phyloP scores from a whole-genome alignment of 257 asterid genomes.

The Linderniella brevidens region DNA sequence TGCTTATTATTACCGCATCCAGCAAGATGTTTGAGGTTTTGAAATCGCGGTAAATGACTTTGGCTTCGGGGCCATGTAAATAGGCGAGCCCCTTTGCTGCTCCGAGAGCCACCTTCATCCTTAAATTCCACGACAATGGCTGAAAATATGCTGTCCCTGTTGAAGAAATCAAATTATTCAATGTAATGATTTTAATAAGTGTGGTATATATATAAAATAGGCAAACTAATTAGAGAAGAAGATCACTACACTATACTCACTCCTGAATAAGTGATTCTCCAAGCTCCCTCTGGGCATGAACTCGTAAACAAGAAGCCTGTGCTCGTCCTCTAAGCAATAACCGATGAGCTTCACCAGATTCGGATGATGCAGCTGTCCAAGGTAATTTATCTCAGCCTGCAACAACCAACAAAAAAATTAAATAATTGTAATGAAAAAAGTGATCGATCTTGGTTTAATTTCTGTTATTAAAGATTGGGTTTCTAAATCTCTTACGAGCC shows the following conservation, averaged over 20 bases:
- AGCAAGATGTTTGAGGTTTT: constrained; percentile 52
- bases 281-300: constrained; percentile 73
- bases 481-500: constrained; percentile 42
- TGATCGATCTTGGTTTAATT: no score
- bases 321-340: constrained; percentile 63
- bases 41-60: constrained; percentile 56
- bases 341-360: constrained; percentile 50
- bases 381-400: constrained; percentile 47
- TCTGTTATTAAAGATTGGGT: background rate
- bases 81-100: constrained; percentile 67
- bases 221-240: no score
- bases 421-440: no score
- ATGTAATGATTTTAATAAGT: constrained; percentile 2
- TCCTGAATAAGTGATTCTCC: constrained; percentile 58
- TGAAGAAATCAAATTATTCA: constrained; percentile 3
- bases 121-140: constrained; percentile 45
- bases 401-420: background rate
- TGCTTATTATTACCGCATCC: constrained; percentile 36
- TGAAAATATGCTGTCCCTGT: constrained; percentile 50
- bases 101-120: constrained; percentile 57
- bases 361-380: constrained; percentile 54
- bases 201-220: no score
- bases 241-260: constrained; percentile 18
- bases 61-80: constrained; percentile 52
- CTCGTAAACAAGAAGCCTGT: constrained; percentile 51